Base-by-base conservation (phyloP, 2,329 filamentous ascomycete species). In the Cryphonectria radicalis region DNA sequence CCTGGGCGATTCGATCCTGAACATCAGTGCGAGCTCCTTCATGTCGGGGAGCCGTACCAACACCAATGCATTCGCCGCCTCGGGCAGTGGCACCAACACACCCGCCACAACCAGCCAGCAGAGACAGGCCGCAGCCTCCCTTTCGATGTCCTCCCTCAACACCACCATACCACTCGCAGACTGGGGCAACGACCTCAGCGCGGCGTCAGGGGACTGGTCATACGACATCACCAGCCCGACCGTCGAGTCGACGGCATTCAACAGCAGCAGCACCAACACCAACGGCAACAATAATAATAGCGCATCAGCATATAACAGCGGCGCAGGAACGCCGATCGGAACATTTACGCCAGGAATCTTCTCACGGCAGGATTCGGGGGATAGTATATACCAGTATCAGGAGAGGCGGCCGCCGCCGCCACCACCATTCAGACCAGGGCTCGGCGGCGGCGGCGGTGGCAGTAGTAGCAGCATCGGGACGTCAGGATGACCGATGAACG, bases 161-260 rank as follows among this genome's bases (percentile, higher is more conserved):
- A 69, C 69, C 28, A 63, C 66, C 28, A 57, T 63, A 11, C 62
- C 63, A 14, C 43, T 50, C 4, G 28, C 68, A 25, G 46, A 67
- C 14, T 73, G 71, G 71, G 64, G 46, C 57, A 70, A 67, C 57
- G 63, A 69, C 10, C 40, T 66, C 22, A 65, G 66, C 17, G 64
- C 63, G 8, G 25, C 67, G 35, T 64, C 70, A 63, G 66, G 63
- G 63, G 71, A 73, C 66, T 73, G 71, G 71, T 69, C 70, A 22
- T 73, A 73, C 42, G 71, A 73, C 32, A 57, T 73, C 28, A 71
- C 69, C 22, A 73, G 71, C 32, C 71, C 71, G 32, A 53, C 67
- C 4, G 55, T 71, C 10, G 71, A 73, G 28, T 66, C 69, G 35
- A 32, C 59, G 10, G 53, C 67, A 17, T 73, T 69, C 57, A 71